A percentile compares a stretch with the other conserved stretches of the same genome.
phyloP scores from a whole-genome alignment of 192 early-diverging fungal species.

The Umbelopsis sp. region DNA sequence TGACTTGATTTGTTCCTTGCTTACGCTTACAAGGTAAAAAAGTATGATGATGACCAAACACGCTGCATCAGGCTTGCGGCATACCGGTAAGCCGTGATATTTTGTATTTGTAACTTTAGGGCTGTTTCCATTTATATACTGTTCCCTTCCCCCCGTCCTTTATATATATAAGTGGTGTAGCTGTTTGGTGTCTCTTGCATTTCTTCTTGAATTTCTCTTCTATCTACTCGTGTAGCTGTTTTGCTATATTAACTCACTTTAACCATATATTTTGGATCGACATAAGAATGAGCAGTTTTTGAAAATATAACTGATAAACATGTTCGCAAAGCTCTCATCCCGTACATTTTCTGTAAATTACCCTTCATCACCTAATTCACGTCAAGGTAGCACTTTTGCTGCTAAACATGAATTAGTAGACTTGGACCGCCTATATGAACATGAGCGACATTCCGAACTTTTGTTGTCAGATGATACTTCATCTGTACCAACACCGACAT shows the following conservation, averaged over 20 bases:
- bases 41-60: slow-evolving; percentile 15
- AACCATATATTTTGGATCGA: neutral
- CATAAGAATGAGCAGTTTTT: neutral
- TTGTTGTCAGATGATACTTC: slow-evolving; percentile 16
- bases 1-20: neutral
- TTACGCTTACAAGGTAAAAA: neutral
- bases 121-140: neutral
- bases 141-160: neutral
- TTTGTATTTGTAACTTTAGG: neutral
- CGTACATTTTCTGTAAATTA: slow-evolving; percentile 7
- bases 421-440: slow-evolving; percentile 4
- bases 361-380: neutral
- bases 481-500: neutral
- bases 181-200: neutral
- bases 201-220: slow-evolving; percentile 2
- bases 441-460: slow-evolving; percentile 1
- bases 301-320: neutral
- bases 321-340: slow-evolving; percentile 6
- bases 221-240: neutral
- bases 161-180: neutral
- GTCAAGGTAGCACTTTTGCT: neutral
- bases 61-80: slow-evolving; percentile 15
- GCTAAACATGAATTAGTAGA: neutral
- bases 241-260: neutral
- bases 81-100: neutral